phyloP scores from a whole-genome alignment of 495 filamentous ascomycete genomes.

The Podospora pseudopauciseta region DNA sequence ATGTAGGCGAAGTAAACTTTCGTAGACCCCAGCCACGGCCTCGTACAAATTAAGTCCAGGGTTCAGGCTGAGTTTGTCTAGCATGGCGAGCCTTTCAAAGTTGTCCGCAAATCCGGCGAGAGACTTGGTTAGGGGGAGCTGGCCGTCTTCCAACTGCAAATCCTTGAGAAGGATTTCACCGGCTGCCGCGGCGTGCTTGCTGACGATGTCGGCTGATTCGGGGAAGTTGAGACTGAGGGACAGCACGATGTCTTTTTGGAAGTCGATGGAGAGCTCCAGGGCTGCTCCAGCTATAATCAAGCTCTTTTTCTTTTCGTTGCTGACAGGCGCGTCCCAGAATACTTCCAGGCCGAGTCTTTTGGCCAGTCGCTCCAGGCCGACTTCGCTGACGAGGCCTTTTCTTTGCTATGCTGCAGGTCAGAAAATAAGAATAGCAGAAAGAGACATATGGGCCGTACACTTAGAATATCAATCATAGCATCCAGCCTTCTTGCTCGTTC shows the following conservation, averaged over 20 bases:
- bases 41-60: conserved; percentile 82
- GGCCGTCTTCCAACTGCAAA: conserved; percentile 41
- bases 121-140: conserved; percentile 55
- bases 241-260: conserved; percentile 49
- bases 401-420: conserved; percentile 29
- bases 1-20: conserved; percentile 60
- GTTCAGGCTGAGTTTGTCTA: conserved; percentile 73
- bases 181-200: conserved; percentile 47
- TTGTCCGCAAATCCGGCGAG: conserved; percentile 74
- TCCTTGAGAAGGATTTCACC: conserved; percentile 54
- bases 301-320: conserved; percentile 45
- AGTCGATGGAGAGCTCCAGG: conserved; percentile 53
- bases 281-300: conserved; percentile 68
- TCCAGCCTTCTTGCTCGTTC: conserved; percentile 55
- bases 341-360: conserved; percentile 67
- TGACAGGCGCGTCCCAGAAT: conserved; percentile 60
- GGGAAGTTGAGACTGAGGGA: conserved; percentile 45
- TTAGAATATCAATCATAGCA: conserved; percentile 43
- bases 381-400: conserved; percentile 65
- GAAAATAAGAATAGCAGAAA: background rate
- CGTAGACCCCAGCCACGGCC: conserved; percentile 76
- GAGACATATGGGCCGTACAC: conserved; percentile 19
- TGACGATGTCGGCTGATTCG: conserved; percentile 45
- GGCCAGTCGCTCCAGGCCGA: conserved; percentile 74
- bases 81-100: conserved; percentile 68